These are phyloP conservation scores for Volvox carteri DNA, from an alignment of 163 green algal species.

Conservation along the genomic window DNA sequence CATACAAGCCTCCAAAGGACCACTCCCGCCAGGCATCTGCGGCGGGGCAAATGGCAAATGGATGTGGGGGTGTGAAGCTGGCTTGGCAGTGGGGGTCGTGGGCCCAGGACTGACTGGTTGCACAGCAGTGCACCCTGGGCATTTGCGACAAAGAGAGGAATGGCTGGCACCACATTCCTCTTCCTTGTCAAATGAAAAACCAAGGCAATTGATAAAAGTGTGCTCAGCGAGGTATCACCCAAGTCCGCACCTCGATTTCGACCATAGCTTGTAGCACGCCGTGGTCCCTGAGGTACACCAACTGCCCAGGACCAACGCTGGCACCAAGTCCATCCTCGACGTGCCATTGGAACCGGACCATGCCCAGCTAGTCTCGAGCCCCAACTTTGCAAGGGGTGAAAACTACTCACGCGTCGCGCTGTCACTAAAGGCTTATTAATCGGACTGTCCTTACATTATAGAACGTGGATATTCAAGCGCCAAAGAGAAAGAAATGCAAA, in stretches of 20 bases:
- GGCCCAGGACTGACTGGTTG: too few relatives aligned
- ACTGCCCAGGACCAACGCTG: conserved; percentile 64
- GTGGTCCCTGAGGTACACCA: conserved; percentile 61
- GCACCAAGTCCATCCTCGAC: conserved; percentile 75
- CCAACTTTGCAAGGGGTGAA: background rate
- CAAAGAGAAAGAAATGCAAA: background rate
- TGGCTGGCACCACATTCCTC: background rate
- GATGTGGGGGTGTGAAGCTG: too few relatives aligned
- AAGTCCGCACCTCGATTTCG: conserved; percentile 77
- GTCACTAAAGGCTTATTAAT: background rate
- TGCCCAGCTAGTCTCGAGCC: conserved; percentile 27
- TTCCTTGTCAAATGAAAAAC: too few relatives aligned
- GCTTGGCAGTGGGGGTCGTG: too few relatives aligned
- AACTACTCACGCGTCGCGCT: background rate
- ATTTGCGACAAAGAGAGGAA: background rate
- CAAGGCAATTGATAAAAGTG: background rate
- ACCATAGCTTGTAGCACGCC: conserved; percentile 71
- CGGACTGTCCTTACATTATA: background rate
- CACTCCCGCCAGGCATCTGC: conserved; percentile 64
- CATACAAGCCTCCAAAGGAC: conserved; percentile 34
- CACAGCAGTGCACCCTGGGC: background rate
- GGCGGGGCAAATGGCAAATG: background rate
- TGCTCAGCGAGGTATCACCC: background rate
- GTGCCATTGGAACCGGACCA: conserved; percentile 86
- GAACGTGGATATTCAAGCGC: background rate